Percentiles rank a stretch among this genome's conserved stretches.
Conservation (phyloP, 208 protist genomes). For the Porcisia deanei region DNA sequence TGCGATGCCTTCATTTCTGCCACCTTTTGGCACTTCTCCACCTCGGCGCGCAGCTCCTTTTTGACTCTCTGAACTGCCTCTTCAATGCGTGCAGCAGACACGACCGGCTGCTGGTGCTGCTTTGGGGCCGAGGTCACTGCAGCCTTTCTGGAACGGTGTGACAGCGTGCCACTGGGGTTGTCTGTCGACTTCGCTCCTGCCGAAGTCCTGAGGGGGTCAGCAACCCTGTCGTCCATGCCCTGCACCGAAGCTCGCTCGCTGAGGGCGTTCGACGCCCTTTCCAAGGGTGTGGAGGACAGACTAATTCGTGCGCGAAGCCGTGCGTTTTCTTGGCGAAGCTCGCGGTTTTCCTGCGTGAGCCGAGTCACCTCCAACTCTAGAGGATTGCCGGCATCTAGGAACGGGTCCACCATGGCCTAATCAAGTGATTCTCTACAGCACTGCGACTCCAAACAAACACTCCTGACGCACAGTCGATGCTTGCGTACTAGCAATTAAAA, state of each 20-base stretch:
- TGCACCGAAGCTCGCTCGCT: slow-evolving; percentile 9
- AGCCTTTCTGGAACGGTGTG: background rate
- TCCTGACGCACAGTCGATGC: background rate
- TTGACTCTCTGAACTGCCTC: slow-evolving; percentile 29
- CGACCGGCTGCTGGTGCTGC: background rate
- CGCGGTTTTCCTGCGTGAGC: slow-evolving; percentile 58
- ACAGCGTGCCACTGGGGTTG: background rate
- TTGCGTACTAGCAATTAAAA: background rate
- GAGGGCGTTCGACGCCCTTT: slow-evolving; percentile 1
- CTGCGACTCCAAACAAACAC: background rate
- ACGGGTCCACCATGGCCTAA: slow-evolving; percentile 32
- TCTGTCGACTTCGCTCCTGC: background rate
- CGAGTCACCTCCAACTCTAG: slow-evolving; percentile 48
- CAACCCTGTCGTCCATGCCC: background rate
- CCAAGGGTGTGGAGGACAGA: slow-evolving; percentile 2
- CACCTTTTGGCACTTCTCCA: slow-evolving; percentile 14
- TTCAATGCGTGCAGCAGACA: slow-evolving; percentile 20
- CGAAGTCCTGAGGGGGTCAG: background rate
- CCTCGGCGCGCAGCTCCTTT: slow-evolving; percentile 28
- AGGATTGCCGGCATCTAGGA: slow-evolving; percentile 9
- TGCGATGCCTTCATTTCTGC: slow-evolving; percentile 29
- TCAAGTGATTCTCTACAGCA: background rate
- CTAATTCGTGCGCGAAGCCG: slow-evolving; percentile 41
- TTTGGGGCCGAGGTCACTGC: background rate
- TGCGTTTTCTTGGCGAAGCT: slow-evolving; percentile 55